Percentiles rank a stretch among this genome's conserved stretches.
These are phyloP conservation scores for Stemphylium lycopersici DNA, from an alignment of 2,329 filamentous ascomycete species.

Conservation along the genomic window DNA sequence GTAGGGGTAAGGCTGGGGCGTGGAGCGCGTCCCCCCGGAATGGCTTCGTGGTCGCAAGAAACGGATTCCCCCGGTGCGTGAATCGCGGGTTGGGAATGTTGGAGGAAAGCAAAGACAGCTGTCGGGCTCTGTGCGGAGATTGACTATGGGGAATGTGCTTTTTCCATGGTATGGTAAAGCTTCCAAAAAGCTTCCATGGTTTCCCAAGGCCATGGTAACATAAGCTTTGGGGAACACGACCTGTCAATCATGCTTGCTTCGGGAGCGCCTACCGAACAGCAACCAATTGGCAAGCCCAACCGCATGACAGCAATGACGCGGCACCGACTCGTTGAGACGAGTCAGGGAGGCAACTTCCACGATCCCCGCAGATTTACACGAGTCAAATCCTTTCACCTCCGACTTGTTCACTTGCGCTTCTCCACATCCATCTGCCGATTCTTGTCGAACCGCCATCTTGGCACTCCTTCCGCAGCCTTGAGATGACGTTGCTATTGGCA, in stretches of 20 bases:
- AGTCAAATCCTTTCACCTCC: constrained; percentile 3
- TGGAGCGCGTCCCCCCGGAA: background rate
- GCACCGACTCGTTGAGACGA: background rate
- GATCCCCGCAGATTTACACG: constrained; percentile 7
- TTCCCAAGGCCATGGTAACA: background rate
- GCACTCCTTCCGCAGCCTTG: constrained; percentile 21
- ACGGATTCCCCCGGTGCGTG: constrained; percentile 1
- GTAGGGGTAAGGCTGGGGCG: background rate
- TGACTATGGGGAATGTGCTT: background rate
- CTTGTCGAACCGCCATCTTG: constrained; percentile 26
- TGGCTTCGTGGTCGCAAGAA: constrained; percentile 10
- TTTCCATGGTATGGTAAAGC: background rate
- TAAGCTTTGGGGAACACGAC: background rate
- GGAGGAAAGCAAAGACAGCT: background rate
- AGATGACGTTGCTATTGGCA: constrained; percentile 9
- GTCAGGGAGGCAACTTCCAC: constrained; percentile 2
- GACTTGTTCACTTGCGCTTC: constrained; percentile 3
- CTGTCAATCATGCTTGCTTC: background rate
- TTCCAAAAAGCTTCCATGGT: background rate
- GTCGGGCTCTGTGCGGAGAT: background rate
- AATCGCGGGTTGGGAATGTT: background rate
- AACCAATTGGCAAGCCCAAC: too few relatives aligned
- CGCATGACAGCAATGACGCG: background rate
- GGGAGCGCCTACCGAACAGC: background rate
- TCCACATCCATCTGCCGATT: constrained; percentile 23